A percentile compares a stretch with the other conserved stretches of the same genome.
Evolutionary conservation across 1,284 basidiomycete genomes (phyloP).

Genomic region (Melampsora americana): DNA sequence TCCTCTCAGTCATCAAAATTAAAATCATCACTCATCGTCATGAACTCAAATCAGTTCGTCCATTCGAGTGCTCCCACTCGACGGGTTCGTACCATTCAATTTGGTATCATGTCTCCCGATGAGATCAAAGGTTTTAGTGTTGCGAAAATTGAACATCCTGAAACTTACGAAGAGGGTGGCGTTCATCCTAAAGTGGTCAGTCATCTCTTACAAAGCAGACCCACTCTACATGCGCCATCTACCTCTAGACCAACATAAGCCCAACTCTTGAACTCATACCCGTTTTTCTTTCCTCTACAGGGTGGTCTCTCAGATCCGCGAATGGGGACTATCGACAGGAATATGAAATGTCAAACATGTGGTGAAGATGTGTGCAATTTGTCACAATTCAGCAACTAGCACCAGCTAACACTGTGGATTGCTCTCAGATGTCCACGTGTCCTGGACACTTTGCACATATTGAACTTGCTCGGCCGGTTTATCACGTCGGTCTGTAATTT

Average conservation of each 20-base stretch:
- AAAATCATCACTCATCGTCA: slow-evolving; percentile 7
- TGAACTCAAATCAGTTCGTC: slow-evolving; percentile 57
- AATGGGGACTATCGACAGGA: slow-evolving; percentile 96
- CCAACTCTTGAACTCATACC: slow-evolving; percentile 64
- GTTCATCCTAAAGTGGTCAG: slow-evolving; percentile 46
- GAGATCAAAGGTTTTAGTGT: slow-evolving; percentile 77
- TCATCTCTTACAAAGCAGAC: neutral
- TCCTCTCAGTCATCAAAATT: neutral
- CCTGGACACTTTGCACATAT: slow-evolving; percentile 99
- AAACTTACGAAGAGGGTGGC: slow-evolving; percentile 92
- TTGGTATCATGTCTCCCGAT: slow-evolving; percentile 98
- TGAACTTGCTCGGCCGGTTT: slow-evolving; percentile 91
- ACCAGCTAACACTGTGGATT: slow-evolving; percentile 7
- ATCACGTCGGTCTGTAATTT: slow-evolving; percentile 77
- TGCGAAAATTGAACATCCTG: slow-evolving; percentile 95
- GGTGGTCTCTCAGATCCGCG: slow-evolving; percentile 96
- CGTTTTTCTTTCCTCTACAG: slow-evolving; percentile 56
- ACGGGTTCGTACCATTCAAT: slow-evolving; percentile 96
- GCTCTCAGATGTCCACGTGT: slow-evolving; percentile 52
- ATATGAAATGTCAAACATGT: slow-evolving; percentile 99
- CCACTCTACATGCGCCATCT: neutral
- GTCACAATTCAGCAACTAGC: neutral
- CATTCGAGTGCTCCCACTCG: slow-evolving; percentile 88
- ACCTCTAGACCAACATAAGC: neutral
- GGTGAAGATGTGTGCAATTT: slow-evolving; percentile 93